Conservation (phyloP, 805 yeast genomes). For the Candida nonsorbophila region DNA sequence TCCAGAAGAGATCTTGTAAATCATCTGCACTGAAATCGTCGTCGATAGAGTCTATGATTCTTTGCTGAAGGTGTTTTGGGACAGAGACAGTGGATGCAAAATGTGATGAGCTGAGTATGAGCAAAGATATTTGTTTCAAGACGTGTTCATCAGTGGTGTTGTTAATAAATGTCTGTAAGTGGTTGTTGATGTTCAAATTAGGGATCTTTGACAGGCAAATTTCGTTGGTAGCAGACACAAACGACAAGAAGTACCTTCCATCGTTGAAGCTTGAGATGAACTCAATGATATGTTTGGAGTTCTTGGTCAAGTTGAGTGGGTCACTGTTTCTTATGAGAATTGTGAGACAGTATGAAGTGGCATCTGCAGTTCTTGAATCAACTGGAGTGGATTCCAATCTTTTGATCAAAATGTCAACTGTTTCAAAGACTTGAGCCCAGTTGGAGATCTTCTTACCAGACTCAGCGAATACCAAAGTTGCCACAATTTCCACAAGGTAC, state of each 20-base stretch:
- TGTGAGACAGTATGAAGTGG: conserved; percentile 37
- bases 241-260: conserved; percentile 7
- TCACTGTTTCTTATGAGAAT: conserved; percentile 54
- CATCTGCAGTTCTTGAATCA: conserved; percentile 2
- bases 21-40: conserved; percentile 1
- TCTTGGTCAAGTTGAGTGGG: conserved; percentile 31
- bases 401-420: conserved; percentile 13
- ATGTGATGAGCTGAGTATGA: conserved; percentile 4
- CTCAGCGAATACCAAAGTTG: conserved; percentile 56
- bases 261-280: conserved; percentile 4
- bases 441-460: conserved; percentile 58
- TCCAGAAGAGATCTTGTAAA: conserved; percentile 7
- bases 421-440: conserved; percentile 38
- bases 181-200: conserved; percentile 2
- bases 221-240: conserved; percentile 7
- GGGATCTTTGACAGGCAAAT: conserved; percentile 6
- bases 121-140: conserved; percentile 6
- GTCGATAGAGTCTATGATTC: conserved; percentile 2
- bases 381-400: conserved; percentile 1
- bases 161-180: conserved; percentile 7
- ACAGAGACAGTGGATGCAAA: conserved; percentile 4
- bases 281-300: conserved; percentile 24
- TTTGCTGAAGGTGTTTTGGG: not conserved
- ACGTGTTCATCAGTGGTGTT: conserved; percentile 1
- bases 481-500: conserved; percentile 34